Base-by-base conservation (phyloP, 768 basidiomycete genomes). In the Mycena galopus region DNA sequence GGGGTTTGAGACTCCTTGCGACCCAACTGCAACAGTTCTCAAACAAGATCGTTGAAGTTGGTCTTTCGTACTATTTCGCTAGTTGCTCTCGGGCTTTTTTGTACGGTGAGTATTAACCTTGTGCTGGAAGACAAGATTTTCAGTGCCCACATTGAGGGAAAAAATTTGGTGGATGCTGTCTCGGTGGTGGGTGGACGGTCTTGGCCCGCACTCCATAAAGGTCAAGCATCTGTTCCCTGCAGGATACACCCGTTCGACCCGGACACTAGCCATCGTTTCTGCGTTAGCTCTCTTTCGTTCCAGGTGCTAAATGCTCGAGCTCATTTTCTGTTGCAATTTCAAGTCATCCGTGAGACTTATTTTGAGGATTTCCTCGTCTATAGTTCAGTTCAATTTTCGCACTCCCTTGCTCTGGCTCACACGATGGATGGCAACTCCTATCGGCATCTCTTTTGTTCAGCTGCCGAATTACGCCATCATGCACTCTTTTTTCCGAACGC, bases 21-120 rank as follows among this genome's bases (percentile, higher is more conserved):
- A 50, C 47, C 47, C 47, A 50, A 50, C 23, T 50, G 47, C n/a
- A 23, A 50, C 47, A 50, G 47, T 23, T 50, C 47, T 50, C n/a
- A 50, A 50, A 50, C 47, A 50, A 50, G n/a, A 50, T 50, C 47
- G 47, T 50, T 50, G 47, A 50, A 50, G 47, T 50, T 50, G 42
- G 42, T 44, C 35, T 37, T 37, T 37, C 35, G 35, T 37, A 9
- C 35, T 4, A 37, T 37, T 37, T 14, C 35, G 42, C 42, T 17
- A 12, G 42, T 44, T 44, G 42, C 42, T 44, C 42, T 44, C 42
- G 42, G 42, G 42, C 42, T 14, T 44, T 21, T 44, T 44, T 44
- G 42, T 44, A 44, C 42, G 42, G 42, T 12, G 42, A 44, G 42
- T 44, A 12, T 44, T 17, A 44, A 21, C 42, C 42, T 44, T 44